These are phyloP conservation scores for Atractiella rhizophila DNA, from an alignment of 768 basidiomycete genomes.

Conservation along the genomic window DNA sequence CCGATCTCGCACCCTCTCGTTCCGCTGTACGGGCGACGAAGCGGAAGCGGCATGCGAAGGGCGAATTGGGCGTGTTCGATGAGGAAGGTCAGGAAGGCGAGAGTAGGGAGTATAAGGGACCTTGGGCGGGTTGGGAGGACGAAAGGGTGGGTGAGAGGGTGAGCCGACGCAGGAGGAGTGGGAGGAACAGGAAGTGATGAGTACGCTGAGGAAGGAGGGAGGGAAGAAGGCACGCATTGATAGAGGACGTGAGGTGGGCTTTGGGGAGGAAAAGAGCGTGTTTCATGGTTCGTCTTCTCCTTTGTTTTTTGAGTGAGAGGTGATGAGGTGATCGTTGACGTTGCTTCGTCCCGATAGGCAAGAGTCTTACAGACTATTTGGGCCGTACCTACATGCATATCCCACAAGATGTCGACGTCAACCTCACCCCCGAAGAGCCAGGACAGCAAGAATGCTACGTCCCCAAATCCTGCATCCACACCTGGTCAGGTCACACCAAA, in stretches of 20 bases:
- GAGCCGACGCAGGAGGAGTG: conserved; percentile 26
- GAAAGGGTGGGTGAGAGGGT: conserved; percentile 39
- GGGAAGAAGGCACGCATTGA: conserved; percentile 27
- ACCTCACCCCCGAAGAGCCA: conserved; percentile 41
- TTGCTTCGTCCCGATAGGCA: conserved; percentile 27
- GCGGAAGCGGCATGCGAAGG: conserved; percentile 52
- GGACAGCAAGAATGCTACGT: conserved; percentile 79
- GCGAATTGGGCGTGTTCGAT: conserved; percentile 54
- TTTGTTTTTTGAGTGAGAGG: neutral
- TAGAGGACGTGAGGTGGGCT: conserved; percentile 29
- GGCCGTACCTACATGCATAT: conserved; percentile 87
- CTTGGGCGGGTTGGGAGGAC: conserved; percentile 78
- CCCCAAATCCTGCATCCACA: conserved; percentile 84
- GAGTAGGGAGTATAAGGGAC: conserved; percentile 46
- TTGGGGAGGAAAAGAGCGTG: conserved; percentile 70
- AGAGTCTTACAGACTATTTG: conserved; percentile 86
- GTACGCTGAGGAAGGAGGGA: conserved; percentile 32
- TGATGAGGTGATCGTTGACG: neutral
- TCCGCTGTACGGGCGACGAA: conserved; percentile 49
- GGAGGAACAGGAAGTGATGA: conserved; percentile 25
- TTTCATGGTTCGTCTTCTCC: conserved; percentile 42
- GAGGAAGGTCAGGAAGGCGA: conserved; percentile 9
- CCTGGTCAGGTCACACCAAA: conserved; percentile 93
- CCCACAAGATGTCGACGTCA: conserved; percentile 61
- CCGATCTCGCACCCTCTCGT: conserved; percentile 38